These are phyloP conservation scores for Lasiosphaeria ovina DNA, from an alignment of 495 filamentous ascomycete species.

Conservation along the genomic window DNA sequence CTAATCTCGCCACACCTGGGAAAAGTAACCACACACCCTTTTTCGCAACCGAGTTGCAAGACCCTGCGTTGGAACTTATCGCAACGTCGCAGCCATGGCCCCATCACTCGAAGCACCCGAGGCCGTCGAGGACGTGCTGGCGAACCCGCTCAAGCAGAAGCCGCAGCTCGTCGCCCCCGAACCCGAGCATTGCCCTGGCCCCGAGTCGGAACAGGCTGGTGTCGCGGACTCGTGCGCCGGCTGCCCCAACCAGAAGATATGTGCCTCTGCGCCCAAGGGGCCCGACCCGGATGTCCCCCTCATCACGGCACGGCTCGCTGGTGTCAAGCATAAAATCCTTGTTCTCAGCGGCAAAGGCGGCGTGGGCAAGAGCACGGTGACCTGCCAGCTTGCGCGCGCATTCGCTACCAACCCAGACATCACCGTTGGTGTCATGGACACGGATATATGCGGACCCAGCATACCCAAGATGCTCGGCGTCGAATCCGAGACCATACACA, in stretches of 20 bases:
- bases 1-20: constrained; percentile 18
- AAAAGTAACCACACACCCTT: background rate
- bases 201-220: constrained; percentile 82
- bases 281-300: constrained; percentile 91
- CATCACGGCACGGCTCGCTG: constrained; percentile 78
- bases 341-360: constrained; percentile 93
- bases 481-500: constrained; percentile 85
- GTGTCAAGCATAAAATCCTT: constrained; percentile 85
- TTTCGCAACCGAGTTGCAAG: background rate
- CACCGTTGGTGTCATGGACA: constrained; percentile 91
- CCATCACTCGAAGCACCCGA: constrained; percentile 69
- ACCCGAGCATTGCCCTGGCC: constrained; percentile 95
- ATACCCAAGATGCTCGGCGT: constrained; percentile 99
- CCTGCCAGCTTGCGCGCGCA: constrained; percentile 77
- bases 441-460: constrained; percentile 90
- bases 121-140: constrained; percentile 60
- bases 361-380: constrained; percentile 93
- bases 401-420: constrained; percentile 74
- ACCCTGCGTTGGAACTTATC: background rate
- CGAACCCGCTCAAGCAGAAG: constrained; percentile 64
- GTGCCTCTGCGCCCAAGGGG: constrained; percentile 89
- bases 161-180: constrained; percentile 89
- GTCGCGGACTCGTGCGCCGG: constrained; percentile 84
- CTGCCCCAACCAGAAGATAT: constrained; percentile 94
- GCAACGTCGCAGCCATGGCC: constrained; percentile 21